Base-by-base conservation (phyloP, 1,284 basidiomycete species). In the Apiotrichum akiyoshidainum region DNA sequence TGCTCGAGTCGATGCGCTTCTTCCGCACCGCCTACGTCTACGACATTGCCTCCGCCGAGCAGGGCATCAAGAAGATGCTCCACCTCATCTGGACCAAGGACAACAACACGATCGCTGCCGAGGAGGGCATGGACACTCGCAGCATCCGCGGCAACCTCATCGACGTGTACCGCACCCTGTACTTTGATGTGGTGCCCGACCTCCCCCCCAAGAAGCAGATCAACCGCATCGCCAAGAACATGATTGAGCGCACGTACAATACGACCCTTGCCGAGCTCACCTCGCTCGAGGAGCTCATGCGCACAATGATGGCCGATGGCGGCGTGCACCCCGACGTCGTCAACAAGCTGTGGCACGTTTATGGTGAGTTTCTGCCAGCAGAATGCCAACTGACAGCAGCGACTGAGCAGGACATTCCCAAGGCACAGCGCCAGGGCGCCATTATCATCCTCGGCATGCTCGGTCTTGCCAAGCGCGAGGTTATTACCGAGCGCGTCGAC, bases 61-160 rank as follows among this genome's bases (percentile, higher is more conserved):
- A 89, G 63, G 57, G 82, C 55, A 88, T 99, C 69, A 92, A 90
- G 79, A 90, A 88, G 71, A 99, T 99, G 95, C 76, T 99, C 8
- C 96, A 99, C 77, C 82, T 99, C 40, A 92, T 99, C 69, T 99
- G 96, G 96, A 85, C 86, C 14, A 99, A 98, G 74, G 95, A 98
- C 74, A 93, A 93, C 73, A 88, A 82, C 46, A 83, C 90, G 26
- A 50, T 50, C 48, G 16, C 51, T 14, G 84, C 85, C 21, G 76
- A 77, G 41, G 72, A 70, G 35, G 89, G 88, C 14, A 88, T 89
- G 68, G 90, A 94, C 71, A 78, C 93, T 52, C 96, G 94, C 74
- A 92, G 93, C 17, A 84, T 98, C 60, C 85, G 92, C 12, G 87
- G 88, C 49, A 84, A 89, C 45, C 82, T 99, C 50, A 83, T 99